These are phyloP conservation scores for Fusarium sp. DNA, from an alignment of 2,329 filamentous ascomycete genomes.

Conservation along the genomic window DNA sequence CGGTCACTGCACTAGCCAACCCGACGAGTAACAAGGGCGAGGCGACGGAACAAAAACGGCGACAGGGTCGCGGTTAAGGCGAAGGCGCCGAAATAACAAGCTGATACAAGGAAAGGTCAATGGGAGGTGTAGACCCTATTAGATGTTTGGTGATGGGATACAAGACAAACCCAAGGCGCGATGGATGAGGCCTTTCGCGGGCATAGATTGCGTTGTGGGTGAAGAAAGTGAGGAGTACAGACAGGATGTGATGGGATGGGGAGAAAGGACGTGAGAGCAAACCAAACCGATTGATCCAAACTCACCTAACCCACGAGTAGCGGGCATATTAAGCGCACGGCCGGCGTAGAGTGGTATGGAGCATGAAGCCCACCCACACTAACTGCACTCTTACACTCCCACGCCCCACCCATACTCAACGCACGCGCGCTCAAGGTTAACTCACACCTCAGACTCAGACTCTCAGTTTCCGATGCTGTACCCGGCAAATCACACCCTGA, in stretches of 20 bases:
- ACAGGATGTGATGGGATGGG: constrained; percentile 42
- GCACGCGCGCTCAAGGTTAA: constrained; percentile 27
- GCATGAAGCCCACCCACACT: constrained; percentile 43
- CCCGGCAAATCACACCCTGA: constrained; percentile 33
- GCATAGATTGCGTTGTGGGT: constrained; percentile 50
- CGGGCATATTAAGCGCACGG: constrained; percentile 29
- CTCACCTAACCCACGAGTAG: constrained; percentile 57
- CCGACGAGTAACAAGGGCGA: constrained; percentile 22
- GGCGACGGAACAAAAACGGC: constrained; percentile 16
- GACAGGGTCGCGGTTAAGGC: constrained; percentile 25
- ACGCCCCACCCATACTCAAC: constrained; percentile 19
- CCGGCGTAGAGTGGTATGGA: constrained; percentile 24
- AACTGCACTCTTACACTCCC: neutral
- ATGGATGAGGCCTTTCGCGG: constrained; percentile 49
- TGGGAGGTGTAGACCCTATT: constrained; percentile 12
- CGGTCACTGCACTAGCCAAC: constrained; percentile 17
- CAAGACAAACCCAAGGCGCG: constrained; percentile 31
- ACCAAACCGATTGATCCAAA: constrained; percentile 50
- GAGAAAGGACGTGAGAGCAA: constrained; percentile 53
- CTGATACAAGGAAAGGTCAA: constrained; percentile 26
- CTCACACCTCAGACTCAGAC: constrained; percentile 25
- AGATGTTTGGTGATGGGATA: constrained; percentile 17
- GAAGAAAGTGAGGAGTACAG: constrained; percentile 53
- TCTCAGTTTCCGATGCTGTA: constrained; percentile 35
- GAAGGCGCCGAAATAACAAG: constrained; percentile 5